Base-by-base conservation (phyloP, 495 filamentous ascomycete species). In the Penicillium arizonense region DNA sequence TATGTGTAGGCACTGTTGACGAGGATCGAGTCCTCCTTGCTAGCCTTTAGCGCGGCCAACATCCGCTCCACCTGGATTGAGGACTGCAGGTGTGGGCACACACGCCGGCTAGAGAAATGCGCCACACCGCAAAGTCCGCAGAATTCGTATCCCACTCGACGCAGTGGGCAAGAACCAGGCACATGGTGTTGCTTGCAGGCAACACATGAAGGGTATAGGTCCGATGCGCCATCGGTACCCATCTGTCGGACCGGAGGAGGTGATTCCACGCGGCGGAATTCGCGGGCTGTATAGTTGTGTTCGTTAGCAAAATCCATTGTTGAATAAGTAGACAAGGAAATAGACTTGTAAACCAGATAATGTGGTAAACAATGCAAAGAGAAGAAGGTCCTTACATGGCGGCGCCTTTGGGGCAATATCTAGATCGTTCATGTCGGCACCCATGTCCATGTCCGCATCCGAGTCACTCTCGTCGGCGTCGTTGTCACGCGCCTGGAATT, bases 51-150 rank as follows among this genome's bases (percentile, higher is more conserved):
- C 0, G 83, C 77, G 14, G 79, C 73, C 7, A 88, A 50, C 84
- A 91, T 87, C 4, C 66, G 59, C 20, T 65, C 59, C 8, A 89
- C 70, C 46, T 88, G 84, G 7, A 67, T 72, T 36, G 81, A 75
- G 2, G 76, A 81, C 18, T 71, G 63, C 16, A 90, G 67, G 55
- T 87, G 81, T 3, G 87, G 80, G 56, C 88, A 91, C 20, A 68
- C 71, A 5, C 83, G 77, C 1, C 58, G 56, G 24, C 61, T 41
- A 14, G 84, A 83, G 51, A 71, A 84, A 55, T 91, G 87, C 4
- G 87, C 84, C 21, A 86, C 68, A 9, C 85, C 85, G 57, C 87
- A 91, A 3, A 89, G 74, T 8, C 75, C 77, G 60, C 87, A 91
- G 47, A 73, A 63, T 58, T 90, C 85, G 9, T 77, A 70, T 0